These are phyloP conservation scores for Neopestalotiopsis rosae DNA, from an alignment of 2,329 filamentous ascomycete genomes.

Conservation along the genomic window DNA sequence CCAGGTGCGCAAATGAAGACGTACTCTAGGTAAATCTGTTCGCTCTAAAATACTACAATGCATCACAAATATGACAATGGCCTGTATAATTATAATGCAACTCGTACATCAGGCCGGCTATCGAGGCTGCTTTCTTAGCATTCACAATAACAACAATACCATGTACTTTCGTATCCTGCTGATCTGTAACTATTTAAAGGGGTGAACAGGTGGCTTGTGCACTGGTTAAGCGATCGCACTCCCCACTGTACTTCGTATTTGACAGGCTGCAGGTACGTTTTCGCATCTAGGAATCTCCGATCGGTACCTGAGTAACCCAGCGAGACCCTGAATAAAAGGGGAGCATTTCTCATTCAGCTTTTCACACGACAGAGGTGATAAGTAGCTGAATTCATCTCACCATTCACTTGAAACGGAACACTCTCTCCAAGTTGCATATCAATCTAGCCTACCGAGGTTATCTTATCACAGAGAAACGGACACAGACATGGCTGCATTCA, in stretches of 20 bases:
- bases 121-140: too few relatives aligned
- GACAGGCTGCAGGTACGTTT: neutral
- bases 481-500: constrained; percentile 12
- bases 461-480: neutral
- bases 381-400: neutral
- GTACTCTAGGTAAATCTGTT: too few relatives aligned
- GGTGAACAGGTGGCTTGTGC: neutral
- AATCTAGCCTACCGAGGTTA: neutral
- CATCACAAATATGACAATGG: too few relatives aligned
- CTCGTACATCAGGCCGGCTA: too few relatives aligned
- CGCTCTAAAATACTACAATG: too few relatives aligned
- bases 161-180: too few relatives aligned
- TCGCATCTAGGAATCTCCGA: neutral
- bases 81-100: too few relatives aligned
- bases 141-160: too few relatives aligned
- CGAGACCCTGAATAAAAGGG: too few relatives aligned
- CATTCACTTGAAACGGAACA: neutral
- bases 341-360: neutral
- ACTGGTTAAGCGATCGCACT: neutral
- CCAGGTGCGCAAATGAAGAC: too few relatives aligned
- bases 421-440: neutral
- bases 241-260: constrained; percentile 1
- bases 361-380: neutral
- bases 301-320: neutral
- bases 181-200: neutral